These are phyloP conservation scores for Jackrogersella multiformis DNA, from an alignment of 495 filamentous ascomycete species.

Conservation along the genomic window DNA sequence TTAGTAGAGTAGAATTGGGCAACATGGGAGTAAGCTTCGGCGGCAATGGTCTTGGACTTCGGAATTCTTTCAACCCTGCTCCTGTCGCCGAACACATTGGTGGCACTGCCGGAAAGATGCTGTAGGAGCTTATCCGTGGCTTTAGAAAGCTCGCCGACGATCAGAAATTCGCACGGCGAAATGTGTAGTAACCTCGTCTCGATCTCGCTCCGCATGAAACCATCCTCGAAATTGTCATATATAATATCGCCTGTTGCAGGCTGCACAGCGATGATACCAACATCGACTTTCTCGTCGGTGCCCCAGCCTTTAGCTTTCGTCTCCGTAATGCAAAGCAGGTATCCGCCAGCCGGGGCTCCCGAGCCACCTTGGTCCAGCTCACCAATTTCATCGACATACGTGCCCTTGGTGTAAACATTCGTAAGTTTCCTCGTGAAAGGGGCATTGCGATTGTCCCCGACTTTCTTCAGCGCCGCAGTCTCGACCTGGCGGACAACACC, in stretches of 20 bases:
- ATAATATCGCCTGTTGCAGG: slow-evolving; percentile 96
- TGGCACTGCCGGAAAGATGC: slow-evolving; percentile 84
- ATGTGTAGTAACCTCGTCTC: slow-evolving; percentile 95
- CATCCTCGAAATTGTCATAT: slow-evolving; percentile 96
- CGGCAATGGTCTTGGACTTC: slow-evolving; percentile 83
- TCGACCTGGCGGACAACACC: slow-evolving; percentile 96
- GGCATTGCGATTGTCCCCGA: slow-evolving; percentile 91
- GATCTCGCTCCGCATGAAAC: slow-evolving; percentile 97
- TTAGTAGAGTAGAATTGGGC: slow-evolving; percentile 94
- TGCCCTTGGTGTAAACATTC: slow-evolving; percentile 97
- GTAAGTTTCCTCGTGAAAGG: slow-evolving; percentile 94
- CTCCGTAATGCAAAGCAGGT: slow-evolving; percentile 93
- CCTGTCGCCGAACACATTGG: slow-evolving; percentile 92
- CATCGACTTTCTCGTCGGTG: slow-evolving; percentile 91
- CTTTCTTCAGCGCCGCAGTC: slow-evolving; percentile 97
- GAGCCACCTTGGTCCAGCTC: slow-evolving; percentile 69
- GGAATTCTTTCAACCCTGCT: slow-evolving; percentile 82
- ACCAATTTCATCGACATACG: slow-evolving; percentile 94
- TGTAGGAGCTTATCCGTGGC: slow-evolving; percentile 93
- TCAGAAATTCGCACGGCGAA: slow-evolving; percentile 94
- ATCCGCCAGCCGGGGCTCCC: slow-evolving; percentile 80
- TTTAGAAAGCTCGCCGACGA: slow-evolving; percentile 90
- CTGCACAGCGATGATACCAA: slow-evolving; percentile 94
- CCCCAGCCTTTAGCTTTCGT: slow-evolving; percentile 83
- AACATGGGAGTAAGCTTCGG: slow-evolving; percentile 87